A percentile compares a stretch with the other conserved stretches of the same genome.
Evolutionary conservation across 2,329 filamentous ascomycete genomes (phyloP).

Genomic region (Apiospora pterosperma): DNA sequence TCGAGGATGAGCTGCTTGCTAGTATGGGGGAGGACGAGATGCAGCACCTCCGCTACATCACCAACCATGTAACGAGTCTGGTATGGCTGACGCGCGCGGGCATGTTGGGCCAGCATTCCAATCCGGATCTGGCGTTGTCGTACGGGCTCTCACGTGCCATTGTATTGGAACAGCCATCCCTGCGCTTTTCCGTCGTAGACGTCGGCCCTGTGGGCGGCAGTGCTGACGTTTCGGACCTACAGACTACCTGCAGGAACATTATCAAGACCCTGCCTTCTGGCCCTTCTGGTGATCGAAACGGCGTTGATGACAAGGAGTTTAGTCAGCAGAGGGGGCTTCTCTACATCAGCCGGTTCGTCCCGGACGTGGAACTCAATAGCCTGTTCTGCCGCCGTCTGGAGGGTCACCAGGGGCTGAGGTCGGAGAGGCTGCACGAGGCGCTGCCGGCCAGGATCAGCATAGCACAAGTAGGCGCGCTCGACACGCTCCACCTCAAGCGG

Average conservation of each 20-base stretch:
- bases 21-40: not conserved
- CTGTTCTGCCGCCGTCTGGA: conserved; percentile 9
- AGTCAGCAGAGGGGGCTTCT: conserved; percentile 11
- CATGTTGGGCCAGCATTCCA: not conserved
- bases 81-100: not conserved
- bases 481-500: conserved; percentile 11
- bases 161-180: not conserved
- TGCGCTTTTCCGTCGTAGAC: not conserved
- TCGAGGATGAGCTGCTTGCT: not conserved
- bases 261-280: not conserved
- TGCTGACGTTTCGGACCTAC: not conserved
- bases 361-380: conserved; percentile 10
- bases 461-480: conserved; percentile 10
- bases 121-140: not conserved
- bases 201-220: not conserved
- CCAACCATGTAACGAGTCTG: not conserved
- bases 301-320: conserved; percentile 10
- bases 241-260: not conserved
- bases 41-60: not conserved
- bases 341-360: conserved; percentile 10
- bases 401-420: conserved; percentile 5
- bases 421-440: conserved; percentile 7
- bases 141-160: not conserved
- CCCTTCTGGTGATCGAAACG: not conserved
- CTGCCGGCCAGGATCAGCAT: conserved; percentile 8